Base-by-base conservation (phyloP, 139 green algal species). In the Micractinium sp. region DNA sequence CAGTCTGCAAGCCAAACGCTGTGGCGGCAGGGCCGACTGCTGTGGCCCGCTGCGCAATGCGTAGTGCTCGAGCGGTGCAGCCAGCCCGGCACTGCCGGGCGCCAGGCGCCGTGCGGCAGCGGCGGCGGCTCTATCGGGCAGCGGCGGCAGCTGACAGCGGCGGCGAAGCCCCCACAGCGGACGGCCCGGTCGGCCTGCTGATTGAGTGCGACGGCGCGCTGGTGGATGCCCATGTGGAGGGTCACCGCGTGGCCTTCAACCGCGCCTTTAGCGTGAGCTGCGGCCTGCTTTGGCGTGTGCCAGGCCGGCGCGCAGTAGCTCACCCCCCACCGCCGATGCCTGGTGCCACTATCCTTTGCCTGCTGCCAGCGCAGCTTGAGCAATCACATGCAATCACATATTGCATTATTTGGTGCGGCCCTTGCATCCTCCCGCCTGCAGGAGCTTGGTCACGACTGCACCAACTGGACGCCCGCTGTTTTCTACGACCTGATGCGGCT, bases 361-460 rank as follows among this genome's bases (percentile, higher is more conserved):
- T 85, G 16, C 47, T 69, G 80, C 19, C 33, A 36, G 31, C 47
- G 31, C 19, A 25, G 47, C 31, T 4, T 69, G 27, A 71, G 0
- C n/a, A 22, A 1, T 36, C 2, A 9, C 53, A 19, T 3, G 31
- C 15, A 5, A 18, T 31, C 77, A 63, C 3, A 15, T n/a, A n/a
- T n/a, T n/a, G n/a, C n/a, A n/a, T n/a, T n/a, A n/a, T 4, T 36
- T 73, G 79, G 23, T 31, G 16, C 3, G 27, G 1, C n/a, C 25
- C 29, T 3, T 77, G n/a, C 31, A 5, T 33, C 7, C 33, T 53
- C n/a, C 81, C 19, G n/a, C 2, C 20, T 88, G 87, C 87, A 92
- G 91, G 91, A 94, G 41, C 61, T 94, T 53, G 91, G 92, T 0
- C 82, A 94, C 31, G 89, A 92, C 35, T 94, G 91, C 82, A 84